Evolutionary conservation across 164 flowering plant species (phyloP).

Genomic region (Warburgia ugandensis): DNA sequence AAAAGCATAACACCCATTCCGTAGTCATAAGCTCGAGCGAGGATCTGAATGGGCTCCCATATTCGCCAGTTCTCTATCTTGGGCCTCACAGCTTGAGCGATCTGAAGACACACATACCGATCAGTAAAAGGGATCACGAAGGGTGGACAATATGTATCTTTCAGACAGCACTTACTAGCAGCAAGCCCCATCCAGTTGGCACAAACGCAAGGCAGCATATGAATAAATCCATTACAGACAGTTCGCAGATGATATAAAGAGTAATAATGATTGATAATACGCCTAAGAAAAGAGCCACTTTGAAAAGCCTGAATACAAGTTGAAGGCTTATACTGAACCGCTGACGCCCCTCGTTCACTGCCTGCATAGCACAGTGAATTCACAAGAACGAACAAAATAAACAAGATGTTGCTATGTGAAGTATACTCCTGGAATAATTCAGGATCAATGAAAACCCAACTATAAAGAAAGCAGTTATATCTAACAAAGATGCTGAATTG

Average conservation of each 20-base stretch:
- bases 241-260: slow-evolving; percentile 46
- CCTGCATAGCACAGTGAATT: slow-evolving; percentile 32
- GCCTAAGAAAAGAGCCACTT: slow-evolving; percentile 63
- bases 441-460: background rate
- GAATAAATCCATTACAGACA: slow-evolving; percentile 66
- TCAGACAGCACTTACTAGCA: slow-evolving; percentile 42
- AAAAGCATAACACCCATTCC: slow-evolving; percentile 85
- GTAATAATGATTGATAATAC: slow-evolving; percentile 40
- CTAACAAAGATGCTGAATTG: background rate
- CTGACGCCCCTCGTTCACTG: slow-evolving; percentile 54
- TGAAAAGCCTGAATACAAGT: slow-evolving; percentile 60
- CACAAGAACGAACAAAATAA: background rate
- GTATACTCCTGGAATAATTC: background rate
- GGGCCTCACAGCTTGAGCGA: slow-evolving; percentile 80
- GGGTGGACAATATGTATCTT: background rate
- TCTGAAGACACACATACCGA: slow-evolving; percentile 25
- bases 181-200: slow-evolving; percentile 96
- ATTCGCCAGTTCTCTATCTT: slow-evolving; percentile 43
- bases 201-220: slow-evolving; percentile 78
- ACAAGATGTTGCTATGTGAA: background rate
- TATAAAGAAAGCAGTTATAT: background rate
- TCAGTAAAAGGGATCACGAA: background rate
- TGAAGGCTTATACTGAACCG: slow-evolving; percentile 55
- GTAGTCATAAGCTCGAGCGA: slow-evolving; percentile 78
- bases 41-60: slow-evolving; percentile 61